Base-by-base conservation (phyloP, 1,284 basidiomycete species). In the Sphagnurus paluster region DNA sequence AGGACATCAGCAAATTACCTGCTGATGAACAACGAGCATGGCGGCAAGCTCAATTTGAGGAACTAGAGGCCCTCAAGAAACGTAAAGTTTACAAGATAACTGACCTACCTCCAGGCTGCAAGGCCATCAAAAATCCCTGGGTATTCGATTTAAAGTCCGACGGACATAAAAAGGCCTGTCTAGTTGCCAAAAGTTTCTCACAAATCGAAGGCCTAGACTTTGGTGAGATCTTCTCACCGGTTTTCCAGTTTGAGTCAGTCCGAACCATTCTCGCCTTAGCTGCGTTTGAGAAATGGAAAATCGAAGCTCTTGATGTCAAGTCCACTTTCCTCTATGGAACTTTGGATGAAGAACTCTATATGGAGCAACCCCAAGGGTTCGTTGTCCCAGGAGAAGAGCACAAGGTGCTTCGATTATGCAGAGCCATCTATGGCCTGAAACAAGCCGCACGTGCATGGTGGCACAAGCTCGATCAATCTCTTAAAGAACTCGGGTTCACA, bases 201-300 rank as follows among this genome's bases (percentile, higher is more conserved):
- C 36, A 37, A 24, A 8, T 37, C 5, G 21, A 37, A 24, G 36
- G 36, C 8, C 23, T 71, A 14, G 61, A 71, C 49, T 69, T 55
- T 40, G 42, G 67, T 44, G 61, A 77, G n/a, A 71, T 70, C 0
- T 76, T 67, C 50, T 65, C 69, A 1, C 71, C 71, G 0, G 69
- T 74, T 0, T 62, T 65, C 2, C 50, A 62, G 0, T 59, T 63
- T 32, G 56, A 69, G 13, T 64, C 69, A 0, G 49, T 74, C 0
- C 2, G 41, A 58, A 14, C 54, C 71, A 2, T n/a, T n/a, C n/a
- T n/a, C n/a, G n/a, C n/a, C n/a, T n/a, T n/a, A n/a, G n/a, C n/a
- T n/a, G n/a, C n/a, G n/a, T n/a, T n/a, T n/a, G n/a, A n/a, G n/a
- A n/a, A n/a, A n/a, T n/a, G n/a, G n/a, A n/a, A n/a, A n/a, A n/a